Evolutionary conservation across 2,329 filamentous ascomycete genomes (phyloP).

Genomic region (Pseudogymnoascus sp.): DNA sequence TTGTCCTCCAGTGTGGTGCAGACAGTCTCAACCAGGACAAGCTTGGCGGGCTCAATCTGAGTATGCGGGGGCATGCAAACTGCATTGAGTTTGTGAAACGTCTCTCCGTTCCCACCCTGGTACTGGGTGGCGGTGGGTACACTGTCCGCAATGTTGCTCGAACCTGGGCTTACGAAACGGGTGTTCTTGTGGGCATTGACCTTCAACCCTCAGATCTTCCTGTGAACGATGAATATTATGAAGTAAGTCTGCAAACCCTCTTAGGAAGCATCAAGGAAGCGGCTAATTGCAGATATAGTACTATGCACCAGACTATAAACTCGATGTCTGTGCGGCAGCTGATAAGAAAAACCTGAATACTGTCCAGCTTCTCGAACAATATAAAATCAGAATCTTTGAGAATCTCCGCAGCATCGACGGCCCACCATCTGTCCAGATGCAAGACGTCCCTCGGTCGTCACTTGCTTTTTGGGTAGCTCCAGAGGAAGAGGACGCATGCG

Average conservation of each 20-base stretch:
- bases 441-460: conserved; percentile 60
- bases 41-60: conserved; percentile 93
- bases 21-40: conserved; percentile 92
- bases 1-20: conserved; percentile 92
- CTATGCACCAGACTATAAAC: conserved; percentile 81
- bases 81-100: conserved; percentile 89
- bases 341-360: conserved; percentile 86
- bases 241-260: conserved; percentile 23
- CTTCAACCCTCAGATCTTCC: conserved; percentile 68
- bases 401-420: conserved; percentile 80
- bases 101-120: conserved; percentile 73
- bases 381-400: conserved; percentile 73
- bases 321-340: conserved; percentile 81
- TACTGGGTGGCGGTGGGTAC: conserved; percentile 92
- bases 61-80: conserved; percentile 90
- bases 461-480: conserved; percentile 51
- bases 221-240: conserved; percentile 97
- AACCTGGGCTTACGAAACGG: conserved; percentile 95
- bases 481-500: conserved; percentile 55
- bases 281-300: conserved; percentile 39
- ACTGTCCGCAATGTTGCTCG: conserved; percentile 97
- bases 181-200: conserved; percentile 72
- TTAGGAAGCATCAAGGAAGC: background rate
- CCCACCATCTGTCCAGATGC: conserved; percentile 85
- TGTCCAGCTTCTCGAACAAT: conserved; percentile 68